Evolutionary conservation across 768 basidiomycete species (phyloP), one percentile per base, ranked within the genome.

Genomic region (Pisolithus marmoratus): DNA sequence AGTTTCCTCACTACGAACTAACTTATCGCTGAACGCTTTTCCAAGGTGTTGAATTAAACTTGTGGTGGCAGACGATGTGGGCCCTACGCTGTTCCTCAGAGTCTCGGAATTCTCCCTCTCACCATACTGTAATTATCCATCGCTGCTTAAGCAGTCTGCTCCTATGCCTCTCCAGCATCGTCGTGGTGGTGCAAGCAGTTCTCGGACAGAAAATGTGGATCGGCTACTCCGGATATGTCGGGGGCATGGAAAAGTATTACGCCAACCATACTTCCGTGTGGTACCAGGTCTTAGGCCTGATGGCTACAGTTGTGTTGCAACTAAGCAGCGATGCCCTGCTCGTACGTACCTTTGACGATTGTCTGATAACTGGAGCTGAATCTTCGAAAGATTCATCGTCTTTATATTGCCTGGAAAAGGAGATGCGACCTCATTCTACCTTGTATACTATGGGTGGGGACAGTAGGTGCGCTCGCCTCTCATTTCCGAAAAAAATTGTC

Each of bases 201-300:
- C 60, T 63, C 23, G 62, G 58, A 5, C 55, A 66, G 50, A 49
- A 64, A 48, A 61, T 65, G 54, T 72, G 69, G 70, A 60, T 72
- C 20, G 57, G 64, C 14, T 59, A 69, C 49, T 53, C 57, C 8
- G 51, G 63, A 26, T 64, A 63, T 27, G 64, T 63, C 8, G 67
- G 69, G 8, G 70, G 70, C 2, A 62, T 60, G 36, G 58, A 55
- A 17, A 58, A 56, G 8, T 71, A 71, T 48, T 55, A 67, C 9
- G 50, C 41, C 23, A 57, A 63, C 31, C 49, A 65, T 38, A 50
- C 59, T 27, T 51, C 56, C 11, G 58, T 60, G 3, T 61, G 64
- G 54, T 52, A 55, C 24, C 51, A 44, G 26, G 63, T 63, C 0
- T 37, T 70, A 22, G 63, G 63, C 11, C 58, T 61, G 9, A 47